These are phyloP conservation scores for Tribonema minus DNA, from an alignment of 108 stramenopile genomes.

Conservation along the genomic window DNA sequence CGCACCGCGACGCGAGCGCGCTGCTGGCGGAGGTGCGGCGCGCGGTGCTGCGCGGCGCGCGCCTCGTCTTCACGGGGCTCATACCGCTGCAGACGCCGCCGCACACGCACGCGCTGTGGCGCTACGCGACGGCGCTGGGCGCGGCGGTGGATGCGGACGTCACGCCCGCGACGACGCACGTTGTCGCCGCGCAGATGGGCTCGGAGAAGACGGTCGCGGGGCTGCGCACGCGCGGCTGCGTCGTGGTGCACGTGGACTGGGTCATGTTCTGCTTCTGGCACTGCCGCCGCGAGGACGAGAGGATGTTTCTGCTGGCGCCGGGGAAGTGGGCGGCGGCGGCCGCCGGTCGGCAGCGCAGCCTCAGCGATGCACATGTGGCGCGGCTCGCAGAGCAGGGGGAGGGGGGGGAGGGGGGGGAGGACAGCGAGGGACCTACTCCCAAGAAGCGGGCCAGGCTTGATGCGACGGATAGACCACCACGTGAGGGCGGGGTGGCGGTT, in stretches of 20 bases:
- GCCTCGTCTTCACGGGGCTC: slow-evolving; percentile 20
- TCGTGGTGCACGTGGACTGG: slow-evolving; percentile 37
- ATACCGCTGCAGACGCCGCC: slow-evolving; percentile 7
- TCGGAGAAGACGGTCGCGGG: slow-evolving; percentile 5
- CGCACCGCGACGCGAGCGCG: neutral
- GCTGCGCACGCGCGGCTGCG: slow-evolving; percentile 12
- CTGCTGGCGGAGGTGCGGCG: slow-evolving; percentile 10
- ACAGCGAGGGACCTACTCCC: too few relatives aligned
- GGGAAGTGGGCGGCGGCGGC: too few relatives aligned
- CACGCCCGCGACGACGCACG: slow-evolving; percentile 2
- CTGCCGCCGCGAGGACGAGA: slow-evolving; percentile 27
- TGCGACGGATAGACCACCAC: too few relatives aligned
- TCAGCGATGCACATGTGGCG: too few relatives aligned
- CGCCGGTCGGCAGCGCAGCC: too few relatives aligned
- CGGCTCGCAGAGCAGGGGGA: too few relatives aligned
- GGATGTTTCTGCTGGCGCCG: slow-evolving; percentile 17
- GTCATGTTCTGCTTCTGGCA: slow-evolving; percentile 36
- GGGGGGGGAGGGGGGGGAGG: too few relatives aligned
- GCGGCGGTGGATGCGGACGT: slow-evolving; percentile 1
- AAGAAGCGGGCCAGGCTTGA: too few relatives aligned
- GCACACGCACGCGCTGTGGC: slow-evolving; percentile 13
- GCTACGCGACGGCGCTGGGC: slow-evolving; percentile 1
- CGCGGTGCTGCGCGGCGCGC: slow-evolving; percentile 4
- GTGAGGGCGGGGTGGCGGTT: too few relatives aligned
- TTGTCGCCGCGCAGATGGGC: slow-evolving; percentile 4